phyloP scores from a whole-genome alignment of 306 rosid species.

The Vicia faba region DNA sequence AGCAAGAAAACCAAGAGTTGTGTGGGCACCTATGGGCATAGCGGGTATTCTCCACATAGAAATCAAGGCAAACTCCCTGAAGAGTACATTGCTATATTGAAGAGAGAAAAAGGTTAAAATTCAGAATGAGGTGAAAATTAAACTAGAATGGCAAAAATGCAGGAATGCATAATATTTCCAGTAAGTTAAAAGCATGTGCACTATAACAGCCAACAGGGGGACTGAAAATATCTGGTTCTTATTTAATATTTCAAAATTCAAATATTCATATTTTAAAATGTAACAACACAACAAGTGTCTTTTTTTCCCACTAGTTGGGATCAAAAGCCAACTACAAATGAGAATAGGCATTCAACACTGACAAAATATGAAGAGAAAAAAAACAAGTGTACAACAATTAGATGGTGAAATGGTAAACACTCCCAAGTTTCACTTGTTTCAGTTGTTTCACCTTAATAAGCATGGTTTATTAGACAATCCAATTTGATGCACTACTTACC shows the following conservation, averaged over 20 bases:
- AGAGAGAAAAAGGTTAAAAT: slow-evolving; percentile 30
- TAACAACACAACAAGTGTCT: background rate
- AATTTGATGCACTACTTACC: slow-evolving; percentile 53
- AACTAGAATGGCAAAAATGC: slow-evolving; percentile 31
- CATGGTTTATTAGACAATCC: slow-evolving; percentile 32
- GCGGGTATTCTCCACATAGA: slow-evolving; percentile 98
- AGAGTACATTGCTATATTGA: slow-evolving; percentile 73
- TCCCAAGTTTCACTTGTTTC: slow-evolving; percentile 30
- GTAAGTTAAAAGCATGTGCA: slow-evolving; percentile 8
- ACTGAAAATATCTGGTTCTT: slow-evolving; percentile 32
- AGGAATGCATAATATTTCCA: slow-evolving; percentile 2
- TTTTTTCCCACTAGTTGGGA: slow-evolving; percentile 11
- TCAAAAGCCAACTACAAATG: slow-evolving; percentile 25
- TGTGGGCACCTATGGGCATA: slow-evolving; percentile 95
- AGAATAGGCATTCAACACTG: slow-evolving; percentile 33
- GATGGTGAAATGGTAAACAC: slow-evolving; percentile 14
- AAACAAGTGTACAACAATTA: slow-evolving; percentile 18
- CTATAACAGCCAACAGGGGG: slow-evolving; percentile 30
- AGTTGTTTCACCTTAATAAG: slow-evolving; percentile 23
- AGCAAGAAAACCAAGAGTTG: slow-evolving; percentile 85
- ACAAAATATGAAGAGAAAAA: background rate
- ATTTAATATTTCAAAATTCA: slow-evolving; percentile 26
- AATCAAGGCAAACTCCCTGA: slow-evolving; percentile 93
- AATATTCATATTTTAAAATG: slow-evolving; percentile 8
- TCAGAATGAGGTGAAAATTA: slow-evolving; percentile 30